A percentile compares a stretch with the other conserved stretches of the same genome.
Evolutionary conservation across 768 basidiomycete genomes (phyloP).

Genomic region (Mycena albidolilacea): DNA sequence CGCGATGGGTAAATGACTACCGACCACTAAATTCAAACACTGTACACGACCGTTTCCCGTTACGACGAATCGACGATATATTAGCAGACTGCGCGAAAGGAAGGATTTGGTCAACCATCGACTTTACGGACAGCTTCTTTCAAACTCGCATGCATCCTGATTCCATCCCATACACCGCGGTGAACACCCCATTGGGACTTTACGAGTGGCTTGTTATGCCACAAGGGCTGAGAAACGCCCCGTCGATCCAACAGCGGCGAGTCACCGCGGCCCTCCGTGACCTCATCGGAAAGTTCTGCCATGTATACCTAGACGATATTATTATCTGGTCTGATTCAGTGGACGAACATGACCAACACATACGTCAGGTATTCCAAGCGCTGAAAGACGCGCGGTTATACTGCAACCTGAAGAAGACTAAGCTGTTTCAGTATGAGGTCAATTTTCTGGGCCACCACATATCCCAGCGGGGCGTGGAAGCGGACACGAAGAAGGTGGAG

Average conservation of each 20-base stretch:
- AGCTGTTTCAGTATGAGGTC: slow-evolving; percentile 38
- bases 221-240: slow-evolving; percentile 49
- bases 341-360: slow-evolving; percentile 40
- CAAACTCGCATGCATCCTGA: slow-evolving; percentile 49
- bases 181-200: slow-evolving; percentile 46
- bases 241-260: slow-evolving; percentile 47
- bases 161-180: slow-evolving; percentile 48
- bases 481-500: too few species aligned
- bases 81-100: slow-evolving; percentile 52
- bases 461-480: slow-evolving; percentile 2
- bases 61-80: slow-evolving; percentile 46
- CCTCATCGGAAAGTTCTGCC: slow-evolving; percentile 46
- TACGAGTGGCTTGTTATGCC: slow-evolving; percentile 55
- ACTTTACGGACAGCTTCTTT: slow-evolving; percentile 57
- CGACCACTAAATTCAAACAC: slow-evolving; percentile 38
- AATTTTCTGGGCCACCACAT: slow-evolving; percentile 46
- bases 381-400: slow-evolving; percentile 43
- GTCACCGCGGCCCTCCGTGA: slow-evolving; percentile 44
- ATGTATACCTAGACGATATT: slow-evolving; percentile 48
- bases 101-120: slow-evolving; percentile 49
- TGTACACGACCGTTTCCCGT: slow-evolving; percentile 34
- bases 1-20: slow-evolving; percentile 41
- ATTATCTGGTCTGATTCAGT: slow-evolving; percentile 49
- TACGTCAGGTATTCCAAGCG: slow-evolving; percentile 40
- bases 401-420: slow-evolving; percentile 46